These are phyloP conservation scores for Rickenella mellea DNA, from an alignment of 768 basidiomycete species.

Conservation along the genomic window DNA sequence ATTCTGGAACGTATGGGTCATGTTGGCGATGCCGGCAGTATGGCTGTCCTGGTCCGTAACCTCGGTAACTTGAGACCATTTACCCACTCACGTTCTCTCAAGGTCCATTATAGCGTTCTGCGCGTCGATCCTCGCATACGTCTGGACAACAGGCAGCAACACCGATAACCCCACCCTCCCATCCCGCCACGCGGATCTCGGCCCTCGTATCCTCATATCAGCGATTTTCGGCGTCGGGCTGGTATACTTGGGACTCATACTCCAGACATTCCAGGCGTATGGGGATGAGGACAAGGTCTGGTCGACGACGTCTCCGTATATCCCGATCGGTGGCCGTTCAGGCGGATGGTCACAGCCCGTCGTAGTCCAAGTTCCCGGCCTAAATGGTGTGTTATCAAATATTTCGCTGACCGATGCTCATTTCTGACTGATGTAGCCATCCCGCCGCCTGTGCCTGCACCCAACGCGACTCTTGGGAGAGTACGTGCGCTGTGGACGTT, in stretches of 20 bases:
- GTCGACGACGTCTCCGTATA: too few species aligned
- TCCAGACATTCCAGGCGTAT: conserved; percentile 53
- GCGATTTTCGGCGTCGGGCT: conserved; percentile 46
- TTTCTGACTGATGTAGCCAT: too few species aligned
- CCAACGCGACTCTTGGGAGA: too few species aligned
- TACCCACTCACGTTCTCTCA: too few species aligned
- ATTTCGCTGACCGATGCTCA: too few species aligned
- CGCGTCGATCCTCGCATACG: conserved; percentile 50
- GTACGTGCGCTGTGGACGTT: conserved; percentile 35
- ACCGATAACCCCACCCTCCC: conserved; percentile 30
- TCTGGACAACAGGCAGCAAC: conserved; percentile 54
- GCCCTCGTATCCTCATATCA: conserved; percentile 49
- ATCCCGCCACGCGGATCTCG: conserved; percentile 29
- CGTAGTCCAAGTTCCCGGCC: too few species aligned
- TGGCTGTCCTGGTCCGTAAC: conserved; percentile 58
- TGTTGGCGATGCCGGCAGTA: conserved; percentile 55
- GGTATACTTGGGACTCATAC: conserved; percentile 51
- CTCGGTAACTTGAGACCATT: too few species aligned
- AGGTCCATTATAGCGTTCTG: conserved; percentile 63
- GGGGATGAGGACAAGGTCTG: too few species aligned
- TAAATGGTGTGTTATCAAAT: too few species aligned
- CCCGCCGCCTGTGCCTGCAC: too few species aligned
- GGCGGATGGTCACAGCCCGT: too few species aligned
- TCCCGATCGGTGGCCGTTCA: too few species aligned
- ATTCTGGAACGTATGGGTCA: conserved; percentile 60